These are phyloP conservation scores for Exsudoporus floridanus DNA, from an alignment of 1,284 basidiomycete genomes.

Conservation along the genomic window DNA sequence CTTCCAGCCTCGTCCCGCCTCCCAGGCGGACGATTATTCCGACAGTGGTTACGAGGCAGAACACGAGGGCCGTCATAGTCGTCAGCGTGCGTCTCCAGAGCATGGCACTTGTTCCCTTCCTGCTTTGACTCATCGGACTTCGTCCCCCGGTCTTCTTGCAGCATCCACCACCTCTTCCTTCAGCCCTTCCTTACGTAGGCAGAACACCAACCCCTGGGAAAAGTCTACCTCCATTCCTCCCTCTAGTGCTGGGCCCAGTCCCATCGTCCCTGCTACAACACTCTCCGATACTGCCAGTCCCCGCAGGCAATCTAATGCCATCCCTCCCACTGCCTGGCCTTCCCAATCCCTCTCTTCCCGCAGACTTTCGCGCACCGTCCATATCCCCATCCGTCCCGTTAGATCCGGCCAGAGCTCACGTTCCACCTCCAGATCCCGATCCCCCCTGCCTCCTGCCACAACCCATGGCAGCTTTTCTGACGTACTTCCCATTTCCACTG, in stretches of 20 bases:
- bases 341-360: conserved; percentile 60
- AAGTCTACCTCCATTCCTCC: conserved; percentile 55
- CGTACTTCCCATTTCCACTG: conserved; percentile 47
- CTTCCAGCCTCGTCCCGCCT: conserved; percentile 52
- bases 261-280: conserved; percentile 53
- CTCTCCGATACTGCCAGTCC: conserved; percentile 63
- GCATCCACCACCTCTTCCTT: conserved; percentile 56
- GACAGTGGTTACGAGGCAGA: conserved; percentile 81
- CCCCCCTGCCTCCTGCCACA: conserved; percentile 81
- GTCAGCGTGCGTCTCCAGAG: conserved; percentile 70
- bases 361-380: conserved; percentile 77
- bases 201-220: conserved; percentile 66
- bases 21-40: conserved; percentile 67
- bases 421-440: conserved; percentile 92
- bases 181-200: conserved; percentile 68
- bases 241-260: conserved; percentile 41
- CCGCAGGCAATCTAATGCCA: conserved; percentile 54
- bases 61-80: conserved; percentile 64
- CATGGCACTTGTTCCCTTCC: conserved; percentile 40
- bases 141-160: conserved; percentile 55
- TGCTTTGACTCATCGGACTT: conserved; percentile 54
- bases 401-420: conserved; percentile 86
- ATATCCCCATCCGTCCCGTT: conserved; percentile 66
- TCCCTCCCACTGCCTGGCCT: conserved; percentile 56
- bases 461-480: conserved; percentile 66